phyloP scores from a whole-genome alignment of 495 filamentous ascomycete genomes.

The Lepidopterella palustris region DNA sequence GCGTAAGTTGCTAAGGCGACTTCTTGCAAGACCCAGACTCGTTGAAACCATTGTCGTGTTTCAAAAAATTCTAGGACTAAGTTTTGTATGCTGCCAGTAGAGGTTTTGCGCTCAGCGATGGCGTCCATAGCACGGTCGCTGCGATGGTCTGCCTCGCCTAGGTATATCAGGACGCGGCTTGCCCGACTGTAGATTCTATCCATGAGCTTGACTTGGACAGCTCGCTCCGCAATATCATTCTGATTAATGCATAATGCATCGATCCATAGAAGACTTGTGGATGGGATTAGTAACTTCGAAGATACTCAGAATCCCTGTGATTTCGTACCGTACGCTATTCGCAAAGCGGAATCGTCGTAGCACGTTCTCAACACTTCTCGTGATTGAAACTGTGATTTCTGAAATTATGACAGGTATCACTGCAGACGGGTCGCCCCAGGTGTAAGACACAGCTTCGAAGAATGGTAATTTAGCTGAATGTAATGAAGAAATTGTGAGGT shows the following conservation, averaged over 20 bases:
- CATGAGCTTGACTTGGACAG: conserved; percentile 3
- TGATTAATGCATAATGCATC: conserved; percentile 18
- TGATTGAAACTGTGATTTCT: not conserved
- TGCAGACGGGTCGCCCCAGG: not conserved
- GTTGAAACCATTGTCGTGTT: not conserved
- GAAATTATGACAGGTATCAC: not conserved
- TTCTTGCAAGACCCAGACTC: not conserved
- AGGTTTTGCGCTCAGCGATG: not conserved
- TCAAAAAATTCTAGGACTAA: not conserved
- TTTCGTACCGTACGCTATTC: not conserved
- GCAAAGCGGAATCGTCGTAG: not conserved
- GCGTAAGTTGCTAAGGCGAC: not conserved
- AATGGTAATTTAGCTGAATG: not conserved
- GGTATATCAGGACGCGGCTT: not conserved
- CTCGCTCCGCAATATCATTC: conserved; percentile 6
- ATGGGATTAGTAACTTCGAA: not conserved
- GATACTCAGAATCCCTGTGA: not conserved
- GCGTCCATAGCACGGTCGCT: not conserved
- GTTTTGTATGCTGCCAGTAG: not conserved
- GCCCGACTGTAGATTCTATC: not conserved
- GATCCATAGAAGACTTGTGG: conserved; percentile 2
- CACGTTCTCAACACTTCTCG: not conserved
- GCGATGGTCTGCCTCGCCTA: not conserved
- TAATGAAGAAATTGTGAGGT: not conserved
- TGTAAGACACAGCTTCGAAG: not conserved